phyloP scores from a whole-genome alignment of 2,329 filamentous ascomycete species.

The Cercospora citrullina region DNA sequence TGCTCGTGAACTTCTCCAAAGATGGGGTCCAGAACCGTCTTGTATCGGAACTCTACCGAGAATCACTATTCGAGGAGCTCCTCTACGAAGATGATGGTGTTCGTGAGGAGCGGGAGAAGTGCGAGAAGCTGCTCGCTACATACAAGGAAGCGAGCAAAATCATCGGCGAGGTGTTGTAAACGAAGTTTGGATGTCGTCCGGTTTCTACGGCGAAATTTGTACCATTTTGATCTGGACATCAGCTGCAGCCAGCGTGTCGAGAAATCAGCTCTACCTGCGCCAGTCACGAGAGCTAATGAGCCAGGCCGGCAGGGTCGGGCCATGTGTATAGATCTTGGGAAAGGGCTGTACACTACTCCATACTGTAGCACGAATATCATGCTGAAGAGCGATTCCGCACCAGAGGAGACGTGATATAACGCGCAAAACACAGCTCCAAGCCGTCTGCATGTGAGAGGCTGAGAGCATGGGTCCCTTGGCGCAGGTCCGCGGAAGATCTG shows the following conservation, averaged over 20 bases:
- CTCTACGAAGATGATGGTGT: constrained; percentile 97
- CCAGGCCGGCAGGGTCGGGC: constrained; percentile 3
- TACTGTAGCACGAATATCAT: constrained; percentile 8
- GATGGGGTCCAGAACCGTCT: constrained; percentile 96
- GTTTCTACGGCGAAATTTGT: constrained; percentile 7
- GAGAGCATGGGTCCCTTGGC: constrained; percentile 3
- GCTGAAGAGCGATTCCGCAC: not conserved
- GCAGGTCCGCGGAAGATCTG: constrained; percentile 3
- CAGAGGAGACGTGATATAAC: not conserved
- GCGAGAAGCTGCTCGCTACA: constrained; percentile 89
- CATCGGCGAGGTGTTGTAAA: constrained; percentile 87
- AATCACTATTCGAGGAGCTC: constrained; percentile 87
- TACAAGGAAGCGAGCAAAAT: constrained; percentile 98
- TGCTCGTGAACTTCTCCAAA: constrained; percentile 97
- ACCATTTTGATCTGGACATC: constrained; percentile 10
- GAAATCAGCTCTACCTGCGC: constrained; percentile 10
- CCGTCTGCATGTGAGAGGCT: not conserved
- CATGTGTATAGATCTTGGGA: constrained; percentile 13
- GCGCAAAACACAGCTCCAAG: not conserved
- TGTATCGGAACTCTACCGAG: constrained; percentile 93
- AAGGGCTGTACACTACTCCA: constrained; percentile 12
- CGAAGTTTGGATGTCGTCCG: not conserved
- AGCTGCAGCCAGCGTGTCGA: constrained; percentile 11
- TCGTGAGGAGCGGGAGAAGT: constrained; percentile 97
- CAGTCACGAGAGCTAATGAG: constrained; percentile 6